Evolutionary conservation across 164 flowering plant species (phyloP), one percentile per base, ranked within the genome.

Genomic region (Umbilicus rupestris): DNA sequence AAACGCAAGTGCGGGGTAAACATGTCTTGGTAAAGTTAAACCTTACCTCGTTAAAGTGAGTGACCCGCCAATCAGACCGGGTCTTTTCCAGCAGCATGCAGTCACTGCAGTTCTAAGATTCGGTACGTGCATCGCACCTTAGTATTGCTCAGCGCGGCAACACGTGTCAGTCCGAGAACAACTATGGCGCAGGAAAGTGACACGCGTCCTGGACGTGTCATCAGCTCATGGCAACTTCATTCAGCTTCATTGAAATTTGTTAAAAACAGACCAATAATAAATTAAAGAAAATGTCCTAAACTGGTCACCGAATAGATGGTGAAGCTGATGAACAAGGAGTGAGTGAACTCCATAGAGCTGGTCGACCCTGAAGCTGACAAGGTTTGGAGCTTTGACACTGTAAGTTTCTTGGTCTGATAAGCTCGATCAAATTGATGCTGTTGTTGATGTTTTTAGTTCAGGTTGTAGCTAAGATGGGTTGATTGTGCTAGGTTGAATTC

Each of bases 201-300:
- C 65, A 63, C 65, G 65, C 65, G 65, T 63, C 65, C 42, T 2
- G 16, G 5, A 63, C 65, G 65, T 63, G 65, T 63, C 65, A 20
- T 28, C 60, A 26, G 1, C 31, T 55, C 60, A 55, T 14, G 17
- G 60, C 31, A 63, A 24, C 65, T 63, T 31, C 20, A 41, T 11
- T 41, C 14, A n/a, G n/a, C n/a, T n/a, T 41, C 6, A 24, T 28
- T n/a, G n/a, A 0, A 10, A 3, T 55, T 55, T 28, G 33, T 19
- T 55, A 28, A 55, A 55, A 55, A 55, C 28, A 55, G 33, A 55
- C 33, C 60, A 28, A 55, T 55, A 19, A 28, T 55, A 55, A 41
- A 41, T 11, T 26, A 11, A 55, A 26, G 1, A 12, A 55, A 55
- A 28, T 55, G 24, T 52, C 58, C 11, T 22, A 26, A 52, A 22